Evolutionary conservation across 306 rosid species (phyloP), one percentile per base, ranked within the genome.

Genomic region (Gastrolobium bilobum): DNA sequence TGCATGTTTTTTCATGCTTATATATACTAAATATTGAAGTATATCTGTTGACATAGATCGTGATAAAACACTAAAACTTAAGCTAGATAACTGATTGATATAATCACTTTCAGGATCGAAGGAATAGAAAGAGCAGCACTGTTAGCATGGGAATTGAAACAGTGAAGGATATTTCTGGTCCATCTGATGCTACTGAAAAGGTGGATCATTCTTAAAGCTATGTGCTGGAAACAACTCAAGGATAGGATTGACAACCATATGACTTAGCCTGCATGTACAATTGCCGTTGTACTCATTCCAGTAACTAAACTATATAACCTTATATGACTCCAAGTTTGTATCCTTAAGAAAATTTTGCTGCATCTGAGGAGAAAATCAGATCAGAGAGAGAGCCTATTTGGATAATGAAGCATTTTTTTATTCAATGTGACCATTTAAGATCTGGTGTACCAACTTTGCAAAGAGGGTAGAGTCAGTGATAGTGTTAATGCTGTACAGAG

Each of bases 141-240:
- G 59, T 81, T 35, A 95, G 90, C 90, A 81, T 87, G 85, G 99
- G 93, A 71, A 91, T 90, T 7, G 99, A 95, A 66, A 75, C 89
- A 1, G 46, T 79, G 81, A 89, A 89, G 83, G 98, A 94, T 65
- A 46, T 69, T 71, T 57, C 92, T 37, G 85, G 78, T 79, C 80
- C 88, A 81, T 80, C 87, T 62, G 89, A 86, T 31, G 70, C 69
- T 31, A 67, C 69, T 8, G 87, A 86, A 83, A 81, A 86, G 81
- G 70, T 15, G 3, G 89, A 51, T 34, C 85, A 86, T 62, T 60
- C 85, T 4, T 83, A 77, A 81, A 88, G 74, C 89, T 72, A 71
- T 43, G 64, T n/a, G 40, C 60, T 73, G 0, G 90, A 87, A 79
- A 82, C 86, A 80, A 83, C 82, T 65, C 85, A 75, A 33, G 87